Evolutionary conservation across 441 rosid species (phyloP), one percentile per base, ranked within the genome.

Genomic region (Gossypium davidsonii): DNA sequence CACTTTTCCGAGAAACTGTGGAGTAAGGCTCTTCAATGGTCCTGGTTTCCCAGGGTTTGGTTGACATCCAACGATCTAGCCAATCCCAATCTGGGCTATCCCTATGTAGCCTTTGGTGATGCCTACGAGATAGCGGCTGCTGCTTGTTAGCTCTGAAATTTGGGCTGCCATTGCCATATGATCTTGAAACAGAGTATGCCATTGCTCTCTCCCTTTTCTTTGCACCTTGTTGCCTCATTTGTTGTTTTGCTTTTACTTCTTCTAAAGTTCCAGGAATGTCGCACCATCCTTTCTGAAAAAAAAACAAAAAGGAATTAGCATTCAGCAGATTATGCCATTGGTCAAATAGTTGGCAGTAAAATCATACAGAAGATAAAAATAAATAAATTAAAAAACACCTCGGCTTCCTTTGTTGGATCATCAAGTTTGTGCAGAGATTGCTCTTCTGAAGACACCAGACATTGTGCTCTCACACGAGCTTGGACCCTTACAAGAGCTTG

Each of bases 401-500:
- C 97, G n/a, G 86, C 21, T 7, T 31, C 12, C 20, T 85, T 85
- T 15, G 79, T 52, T 53, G 88, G 87, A 76, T 88, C 89, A 44
- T 79, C 12, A 7, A 70, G 44, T 57, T 78, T 63, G 18, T 65
- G 53, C 42, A 14, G 52, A 48, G 62, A 82, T 37, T 83, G 82
- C 2, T 70, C 81, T 11, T 84, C 86, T 1, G 82, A 74, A 69
- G 89, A 70, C 2, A 73, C 74, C 42, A 58, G 75, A 75, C 73
- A 79, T 39, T 82, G 88, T 7, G 91, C 90, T 77, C 97, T 83
- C 3, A 89, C 88, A 17, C 87, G 87, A 71, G 93, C 91, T 79
- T 94, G 99, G 57, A 88, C 97, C 69, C 97, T 84, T 44, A 94
- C 96, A 72, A 92, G 94, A 79, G 98, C 99, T 73, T 94, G 96